These are phyloP conservation scores for Fusarium redolens DNA, from an alignment of 2,329 filamentous ascomycete genomes.

Conservation along the genomic window DNA sequence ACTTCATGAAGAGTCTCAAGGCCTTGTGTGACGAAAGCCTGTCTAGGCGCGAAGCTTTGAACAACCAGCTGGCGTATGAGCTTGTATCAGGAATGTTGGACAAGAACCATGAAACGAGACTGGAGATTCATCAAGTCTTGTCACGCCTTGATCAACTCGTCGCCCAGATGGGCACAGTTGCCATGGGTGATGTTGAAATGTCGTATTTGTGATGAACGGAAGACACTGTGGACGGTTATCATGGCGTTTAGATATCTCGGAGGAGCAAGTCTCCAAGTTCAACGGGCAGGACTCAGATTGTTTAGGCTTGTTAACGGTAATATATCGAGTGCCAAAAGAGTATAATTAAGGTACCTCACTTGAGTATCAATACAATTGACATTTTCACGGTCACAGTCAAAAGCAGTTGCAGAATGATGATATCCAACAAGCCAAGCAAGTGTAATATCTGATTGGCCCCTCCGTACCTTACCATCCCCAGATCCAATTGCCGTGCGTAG, in stretches of 20 bases:
- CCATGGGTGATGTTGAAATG: neutral
- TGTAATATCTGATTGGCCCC: slow-evolving; percentile 14
- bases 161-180: too few relatives aligned
- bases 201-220: neutral
- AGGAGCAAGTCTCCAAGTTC: neutral
- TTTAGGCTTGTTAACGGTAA: neutral
- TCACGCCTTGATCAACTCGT: neutral
- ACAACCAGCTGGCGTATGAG: neutral
- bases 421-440: neutral
- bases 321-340: neutral
- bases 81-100: neutral
- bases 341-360: too few relatives aligned
- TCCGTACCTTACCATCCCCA: neutral
- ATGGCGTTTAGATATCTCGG: neutral
- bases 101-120: neutral
- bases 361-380: neutral
- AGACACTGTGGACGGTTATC: neutral
- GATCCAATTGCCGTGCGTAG: neutral
- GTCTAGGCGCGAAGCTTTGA: neutral
- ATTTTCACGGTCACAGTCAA: neutral
- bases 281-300: neutral
- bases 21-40: neutral
- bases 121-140: neutral
- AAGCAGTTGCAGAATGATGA: neutral
- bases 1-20: neutral